Conservation (phyloP, 306 rosid genomes). For the Quercus bicolor region DNA sequence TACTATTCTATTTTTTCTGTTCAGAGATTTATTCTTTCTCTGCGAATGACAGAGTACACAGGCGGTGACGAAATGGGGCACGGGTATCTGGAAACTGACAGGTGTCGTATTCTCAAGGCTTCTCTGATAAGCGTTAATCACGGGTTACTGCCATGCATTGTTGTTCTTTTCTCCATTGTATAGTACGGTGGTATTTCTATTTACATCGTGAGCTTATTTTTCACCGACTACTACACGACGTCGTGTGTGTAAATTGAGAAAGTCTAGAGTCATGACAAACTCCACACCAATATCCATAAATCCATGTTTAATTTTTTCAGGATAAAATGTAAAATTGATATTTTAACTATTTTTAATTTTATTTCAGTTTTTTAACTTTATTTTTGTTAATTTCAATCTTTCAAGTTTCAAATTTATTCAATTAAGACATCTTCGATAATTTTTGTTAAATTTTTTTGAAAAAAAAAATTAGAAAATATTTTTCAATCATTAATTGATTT, state of each 20-base stretch:
- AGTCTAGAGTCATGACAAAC: too few species aligned
- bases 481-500: too few species aligned
- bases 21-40: neutral
- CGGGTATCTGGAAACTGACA: neutral
- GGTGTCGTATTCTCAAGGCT: neutral
- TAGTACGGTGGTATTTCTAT: neutral
- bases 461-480: too few species aligned
- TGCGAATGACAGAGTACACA: neutral
- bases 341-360: too few species aligned
- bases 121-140: neutral
- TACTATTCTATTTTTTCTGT: neutral
- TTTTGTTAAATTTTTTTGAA: too few species aligned
- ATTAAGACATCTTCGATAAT: too few species aligned
- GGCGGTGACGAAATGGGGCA: neutral
- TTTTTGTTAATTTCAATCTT: fast-evolving
- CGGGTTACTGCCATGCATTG: neutral
- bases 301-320: too few species aligned
- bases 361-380: too few species aligned
- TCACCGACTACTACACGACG: neutral
- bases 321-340: fast-evolving
- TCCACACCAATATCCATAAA: too few species aligned
- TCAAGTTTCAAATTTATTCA: too few species aligned
- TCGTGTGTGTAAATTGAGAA: neutral
- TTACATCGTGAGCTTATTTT: neutral
- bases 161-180: neutral